phyloP scores from a whole-genome alignment of 2,329 filamentous ascomycete genomes.

The Talaromyces pinophilus region DNA sequence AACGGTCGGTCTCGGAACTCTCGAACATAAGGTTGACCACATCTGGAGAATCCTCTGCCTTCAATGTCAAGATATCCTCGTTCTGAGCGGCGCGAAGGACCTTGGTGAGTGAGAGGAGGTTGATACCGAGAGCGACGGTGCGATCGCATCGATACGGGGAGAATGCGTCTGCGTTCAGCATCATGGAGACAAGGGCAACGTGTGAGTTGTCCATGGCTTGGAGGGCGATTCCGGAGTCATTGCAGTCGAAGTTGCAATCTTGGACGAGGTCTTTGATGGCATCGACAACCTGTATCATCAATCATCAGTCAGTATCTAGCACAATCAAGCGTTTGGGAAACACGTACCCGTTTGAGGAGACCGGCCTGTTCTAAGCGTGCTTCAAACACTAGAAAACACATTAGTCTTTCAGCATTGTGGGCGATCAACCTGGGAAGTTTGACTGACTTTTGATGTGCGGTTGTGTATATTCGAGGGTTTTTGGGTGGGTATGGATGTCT shows the following conservation, averaged over 20 bases:
- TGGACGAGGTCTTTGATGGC: slow-evolving; percentile 99
- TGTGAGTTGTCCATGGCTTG: slow-evolving; percentile 99
- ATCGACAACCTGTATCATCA: slow-evolving; percentile 74
- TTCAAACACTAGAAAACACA: slow-evolving; percentile 71
- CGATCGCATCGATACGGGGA: slow-evolving; percentile 96
- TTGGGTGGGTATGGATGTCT: not conserved
- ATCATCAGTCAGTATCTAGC: slow-evolving; percentile 12
- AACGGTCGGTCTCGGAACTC: slow-evolving; percentile 79
- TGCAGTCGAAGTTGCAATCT: slow-evolving; percentile 99
- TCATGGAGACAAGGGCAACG: slow-evolving; percentile 97
- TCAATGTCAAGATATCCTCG: slow-evolving; percentile 92
- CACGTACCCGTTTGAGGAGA: slow-evolving; percentile 85
- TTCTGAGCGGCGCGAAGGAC: slow-evolving; percentile 91
- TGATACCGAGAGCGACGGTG: slow-evolving; percentile 97
- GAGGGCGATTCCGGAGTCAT: slow-evolving; percentile 96
- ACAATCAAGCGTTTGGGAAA: not conserved
- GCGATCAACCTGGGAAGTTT: not conserved
- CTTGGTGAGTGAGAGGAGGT: slow-evolving; percentile 94
- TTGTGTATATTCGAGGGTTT: not conserved
- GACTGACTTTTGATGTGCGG: slow-evolving; percentile 1
- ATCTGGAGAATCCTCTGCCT: slow-evolving; percentile 95
- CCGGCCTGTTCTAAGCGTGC: slow-evolving; percentile 93
- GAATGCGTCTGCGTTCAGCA: slow-evolving; percentile 94
- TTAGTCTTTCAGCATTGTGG: not conserved
- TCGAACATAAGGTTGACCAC: slow-evolving; percentile 95